Percentiles rank a stretch among this genome's conserved stretches.
These are phyloP conservation scores for Dendrobium catenatum DNA, from an alignment of 106 monocot species.

Conservation along the genomic window DNA sequence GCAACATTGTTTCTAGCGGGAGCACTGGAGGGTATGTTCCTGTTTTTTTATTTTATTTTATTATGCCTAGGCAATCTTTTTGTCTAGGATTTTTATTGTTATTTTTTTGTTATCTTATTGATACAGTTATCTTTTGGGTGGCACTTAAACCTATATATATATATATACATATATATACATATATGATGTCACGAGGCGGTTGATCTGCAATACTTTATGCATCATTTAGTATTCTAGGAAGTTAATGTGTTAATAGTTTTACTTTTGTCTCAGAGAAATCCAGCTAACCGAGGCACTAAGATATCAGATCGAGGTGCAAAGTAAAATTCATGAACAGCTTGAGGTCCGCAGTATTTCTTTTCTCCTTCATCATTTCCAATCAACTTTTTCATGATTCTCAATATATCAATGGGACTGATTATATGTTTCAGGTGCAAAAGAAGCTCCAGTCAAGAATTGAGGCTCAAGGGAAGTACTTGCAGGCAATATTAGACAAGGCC, in stretches of 20 bases:
- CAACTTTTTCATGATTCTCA: background rate
- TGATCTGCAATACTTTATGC: too few relatives aligned
- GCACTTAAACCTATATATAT: background rate
- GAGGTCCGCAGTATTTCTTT: slow-evolving; percentile 33
- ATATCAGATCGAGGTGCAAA: slow-evolving; percentile 65
- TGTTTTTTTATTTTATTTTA: background rate
- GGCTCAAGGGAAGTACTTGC: slow-evolving; percentile 80
- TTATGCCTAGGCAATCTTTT: background rate
- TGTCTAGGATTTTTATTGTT: background rate
- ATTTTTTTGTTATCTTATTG: background rate
- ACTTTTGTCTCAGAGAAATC: slow-evolving; percentile 29
- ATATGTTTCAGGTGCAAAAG: slow-evolving; percentile 60
- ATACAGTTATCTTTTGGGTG: background rate
- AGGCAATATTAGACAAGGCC: slow-evolving; percentile 70
- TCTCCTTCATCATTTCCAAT: background rate
- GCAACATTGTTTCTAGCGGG: slow-evolving; percentile 11
- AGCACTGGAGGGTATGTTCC: slow-evolving; percentile 34
- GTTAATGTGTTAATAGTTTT: background rate
- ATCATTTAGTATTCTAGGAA: background rate
- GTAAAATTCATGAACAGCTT: slow-evolving; percentile 49
- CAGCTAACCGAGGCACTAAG: slow-evolving; percentile 40
- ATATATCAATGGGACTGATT: background rate
- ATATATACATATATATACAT: background rate
- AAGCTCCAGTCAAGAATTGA: slow-evolving; percentile 83
- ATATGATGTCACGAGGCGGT: too few relatives aligned